Percentiles rank a stretch among this genome's conserved stretches.
These are phyloP conservation scores for Phytophthora multivora DNA, from an alignment of 352 stramenopile species.

Conservation along the genomic window DNA sequence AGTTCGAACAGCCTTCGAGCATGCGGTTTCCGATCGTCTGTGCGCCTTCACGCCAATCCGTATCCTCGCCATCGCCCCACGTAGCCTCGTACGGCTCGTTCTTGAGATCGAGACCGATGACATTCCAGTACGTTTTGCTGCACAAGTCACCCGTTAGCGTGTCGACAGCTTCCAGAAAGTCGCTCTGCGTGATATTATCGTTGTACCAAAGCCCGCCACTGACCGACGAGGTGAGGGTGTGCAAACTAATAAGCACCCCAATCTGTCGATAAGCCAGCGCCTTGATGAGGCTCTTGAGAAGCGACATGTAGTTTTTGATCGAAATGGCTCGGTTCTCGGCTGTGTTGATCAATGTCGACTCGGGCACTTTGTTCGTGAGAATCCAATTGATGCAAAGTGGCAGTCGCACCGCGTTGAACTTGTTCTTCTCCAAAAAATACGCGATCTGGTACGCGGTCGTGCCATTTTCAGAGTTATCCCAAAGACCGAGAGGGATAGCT, in stretches of 20 bases:
- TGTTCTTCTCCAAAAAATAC: constrained; percentile 45
- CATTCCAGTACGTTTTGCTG: constrained; percentile 71
- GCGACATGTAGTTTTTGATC: constrained; percentile 49
- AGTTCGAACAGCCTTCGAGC: constrained; percentile 59
- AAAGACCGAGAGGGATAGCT: constrained; percentile 62
- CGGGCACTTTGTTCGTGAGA: constrained; percentile 55
- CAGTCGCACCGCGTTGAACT: constrained; percentile 50
- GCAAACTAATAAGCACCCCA: constrained; percentile 52
- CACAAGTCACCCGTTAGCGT: constrained; percentile 51
- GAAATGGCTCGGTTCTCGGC: constrained; percentile 62
- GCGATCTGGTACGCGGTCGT: constrained; percentile 56
- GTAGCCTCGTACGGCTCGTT: constrained; percentile 58
- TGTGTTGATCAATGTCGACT: constrained; percentile 46
- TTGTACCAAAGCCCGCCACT: constrained; percentile 51
- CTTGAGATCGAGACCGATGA: constrained; percentile 76
- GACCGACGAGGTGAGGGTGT: constrained; percentile 39
- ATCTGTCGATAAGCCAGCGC: constrained; percentile 31
- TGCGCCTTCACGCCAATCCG: constrained; percentile 48
- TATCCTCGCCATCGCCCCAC: constrained; percentile 49
- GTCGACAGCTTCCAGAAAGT: constrained; percentile 52
- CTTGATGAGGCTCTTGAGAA: constrained; percentile 54
- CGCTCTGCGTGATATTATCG: constrained; percentile 35
- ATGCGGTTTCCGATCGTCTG: constrained; percentile 57
- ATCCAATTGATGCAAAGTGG: constrained; percentile 57
- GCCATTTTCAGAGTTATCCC: constrained; percentile 63